phyloP scores from a whole-genome alignment of 2,329 filamentous ascomycete genomes.

The Lachnellula occidentalis region DNA sequence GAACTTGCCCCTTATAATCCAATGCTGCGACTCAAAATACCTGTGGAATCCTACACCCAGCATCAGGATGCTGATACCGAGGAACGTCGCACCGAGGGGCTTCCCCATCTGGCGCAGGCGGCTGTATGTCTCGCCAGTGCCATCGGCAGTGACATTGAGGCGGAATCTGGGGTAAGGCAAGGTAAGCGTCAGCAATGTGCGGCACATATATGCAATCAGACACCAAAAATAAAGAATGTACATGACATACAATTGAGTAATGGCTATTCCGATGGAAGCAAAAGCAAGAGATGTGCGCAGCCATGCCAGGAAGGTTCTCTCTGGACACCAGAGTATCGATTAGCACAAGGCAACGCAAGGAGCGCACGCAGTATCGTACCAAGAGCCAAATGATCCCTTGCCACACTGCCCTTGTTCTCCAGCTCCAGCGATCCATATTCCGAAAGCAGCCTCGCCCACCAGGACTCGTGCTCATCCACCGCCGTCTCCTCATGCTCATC shows the following conservation, averaged over 20 bases:
- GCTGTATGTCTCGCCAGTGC: constrained; percentile 30
- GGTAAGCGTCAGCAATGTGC: background rate
- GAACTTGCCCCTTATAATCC: constrained; percentile 75
- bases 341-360: background rate
- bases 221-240: background rate
- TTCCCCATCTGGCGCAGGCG: constrained; percentile 61
- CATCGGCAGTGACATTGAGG: constrained; percentile 56
- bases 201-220: background rate
- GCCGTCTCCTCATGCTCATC: constrained; percentile 9
- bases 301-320: constrained; percentile 82
- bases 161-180: constrained; percentile 48
- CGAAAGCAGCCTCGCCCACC: constrained; percentile 47
- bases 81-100: constrained; percentile 70
- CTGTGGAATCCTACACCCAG: constrained; percentile 72
- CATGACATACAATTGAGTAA: constrained; percentile 59
- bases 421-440: constrained; percentile 58
- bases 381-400: constrained; percentile 73
- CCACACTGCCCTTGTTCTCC: constrained; percentile 81
- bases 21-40: constrained; percentile 73
- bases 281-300: constrained; percentile 76
- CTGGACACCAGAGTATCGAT: constrained; percentile 37
- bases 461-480: constrained; percentile 33
- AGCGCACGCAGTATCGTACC: constrained; percentile 42
- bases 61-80: constrained; percentile 69
- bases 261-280: constrained; percentile 74